phyloP scores from a whole-genome alignment of 1,284 basidiomycete genomes.

The Ganoderma meredithae region DNA sequence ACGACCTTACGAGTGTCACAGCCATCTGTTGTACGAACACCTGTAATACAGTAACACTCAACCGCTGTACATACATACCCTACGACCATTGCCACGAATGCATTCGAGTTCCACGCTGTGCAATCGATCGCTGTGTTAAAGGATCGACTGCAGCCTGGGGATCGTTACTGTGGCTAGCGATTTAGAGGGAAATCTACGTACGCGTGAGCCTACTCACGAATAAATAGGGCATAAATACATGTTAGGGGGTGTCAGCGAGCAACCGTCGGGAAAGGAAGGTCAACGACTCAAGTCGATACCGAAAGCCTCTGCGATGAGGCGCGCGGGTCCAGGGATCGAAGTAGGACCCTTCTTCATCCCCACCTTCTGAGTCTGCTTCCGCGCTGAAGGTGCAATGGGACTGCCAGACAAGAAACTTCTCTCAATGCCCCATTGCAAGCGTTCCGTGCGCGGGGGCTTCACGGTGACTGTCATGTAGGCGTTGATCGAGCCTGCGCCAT shows the following conservation, averaged over 20 bases:
- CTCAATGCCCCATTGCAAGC: conserved; percentile 29
- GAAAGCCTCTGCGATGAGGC: conserved; percentile 33
- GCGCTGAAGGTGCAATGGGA: conserved; percentile 20
- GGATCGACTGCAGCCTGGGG: neutral
- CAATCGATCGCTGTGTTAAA: neutral
- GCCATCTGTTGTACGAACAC: conserved; percentile 20
- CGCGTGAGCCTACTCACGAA: neutral
- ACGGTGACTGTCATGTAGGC: neutral
- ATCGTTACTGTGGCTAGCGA: neutral
- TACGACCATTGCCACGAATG: conserved; percentile 14
- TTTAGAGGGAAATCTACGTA: neutral
- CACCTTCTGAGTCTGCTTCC: conserved; percentile 10
- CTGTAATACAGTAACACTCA: conserved; percentile 11
- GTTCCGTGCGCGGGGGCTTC: conserved; percentile 18
- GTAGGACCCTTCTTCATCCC: conserved; percentile 16
- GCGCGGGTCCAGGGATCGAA: conserved; percentile 28
- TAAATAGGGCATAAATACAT: conserved; percentile 20
- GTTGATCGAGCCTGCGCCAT: neutral
- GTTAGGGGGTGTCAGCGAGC: neutral
- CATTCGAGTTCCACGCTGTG: conserved; percentile 3
- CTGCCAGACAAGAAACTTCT: conserved; percentile 27
- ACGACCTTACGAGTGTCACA: conserved; percentile 17
- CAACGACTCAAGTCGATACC: conserved; percentile 27
- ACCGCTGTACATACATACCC: conserved; percentile 26
- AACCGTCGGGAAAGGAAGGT: neutral